phyloP scores from a whole-genome alignment of 495 filamentous ascomycete genomes.

The Lindgomyces ingoldianus region DNA sequence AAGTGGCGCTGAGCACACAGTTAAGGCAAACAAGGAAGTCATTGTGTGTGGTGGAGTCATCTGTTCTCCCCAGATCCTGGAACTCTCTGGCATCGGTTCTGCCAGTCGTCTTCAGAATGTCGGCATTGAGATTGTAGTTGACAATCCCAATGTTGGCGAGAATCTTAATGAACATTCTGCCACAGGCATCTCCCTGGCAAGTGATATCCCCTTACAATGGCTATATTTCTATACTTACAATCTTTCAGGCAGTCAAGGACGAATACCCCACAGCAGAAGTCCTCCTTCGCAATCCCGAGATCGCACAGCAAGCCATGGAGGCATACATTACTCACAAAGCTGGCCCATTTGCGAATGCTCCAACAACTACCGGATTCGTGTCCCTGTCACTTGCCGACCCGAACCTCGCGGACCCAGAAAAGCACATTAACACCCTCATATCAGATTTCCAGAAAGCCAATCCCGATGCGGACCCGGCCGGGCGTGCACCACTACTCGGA shows the following conservation, averaged over 20 bases:
- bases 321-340: slow-evolving; percentile 24
- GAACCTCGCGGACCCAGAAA: slow-evolving; percentile 7
- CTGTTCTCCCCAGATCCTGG: slow-evolving; percentile 32
- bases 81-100: slow-evolving; percentile 35
- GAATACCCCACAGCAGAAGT: slow-evolving; percentile 32
- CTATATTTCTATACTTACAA: neutral
- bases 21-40: slow-evolving; percentile 30
- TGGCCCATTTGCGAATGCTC: slow-evolving; percentile 32
- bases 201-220: neutral
- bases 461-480: slow-evolving; percentile 24
- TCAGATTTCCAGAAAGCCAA: slow-evolving; percentile 11
- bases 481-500: slow-evolving; percentile 10
- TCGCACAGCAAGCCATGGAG: slow-evolving; percentile 26
- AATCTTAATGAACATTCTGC: slow-evolving; percentile 35
- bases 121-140: slow-evolving; percentile 25
- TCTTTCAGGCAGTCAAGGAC: slow-evolving; percentile 26
- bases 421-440: slow-evolving; percentile 23
- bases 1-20: slow-evolving; percentile 25
- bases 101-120: slow-evolving; percentile 7
- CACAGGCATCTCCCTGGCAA: slow-evolving; percentile 10
- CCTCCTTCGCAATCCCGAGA: slow-evolving; percentile 20
- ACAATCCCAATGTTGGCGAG: slow-evolving; percentile 31
- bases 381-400: slow-evolving; percentile 17
- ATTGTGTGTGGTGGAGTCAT: slow-evolving; percentile 33
- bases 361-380: slow-evolving; percentile 20